phyloP scores from a whole-genome alignment of 2,329 filamentous ascomycete genomes.

The Lasiodiplodia gonubiensis region DNA sequence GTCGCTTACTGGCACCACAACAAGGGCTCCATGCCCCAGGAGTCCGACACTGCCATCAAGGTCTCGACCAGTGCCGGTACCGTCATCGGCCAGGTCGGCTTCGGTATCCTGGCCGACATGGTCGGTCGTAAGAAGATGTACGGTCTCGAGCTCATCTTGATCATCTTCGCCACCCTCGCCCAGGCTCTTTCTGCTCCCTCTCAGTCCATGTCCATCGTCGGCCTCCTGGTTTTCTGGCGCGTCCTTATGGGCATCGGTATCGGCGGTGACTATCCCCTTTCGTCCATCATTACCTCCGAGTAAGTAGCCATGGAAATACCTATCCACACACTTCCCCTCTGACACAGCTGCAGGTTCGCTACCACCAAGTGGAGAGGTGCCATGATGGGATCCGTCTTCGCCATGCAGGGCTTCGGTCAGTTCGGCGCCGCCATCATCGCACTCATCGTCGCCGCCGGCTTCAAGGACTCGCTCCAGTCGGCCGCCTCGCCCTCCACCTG shows the following conservation, averaged over 20 bases:
- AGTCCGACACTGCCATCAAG: conserved; percentile 81
- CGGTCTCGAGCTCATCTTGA: conserved; percentile 57
- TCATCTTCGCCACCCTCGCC: conserved; percentile 48
- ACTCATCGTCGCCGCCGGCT: conserved; percentile 74
- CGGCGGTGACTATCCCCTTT: conserved; percentile 80
- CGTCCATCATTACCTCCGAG: conserved; percentile 83
- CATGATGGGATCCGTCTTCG: conserved; percentile 87
- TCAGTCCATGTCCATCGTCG: conserved; percentile 43
- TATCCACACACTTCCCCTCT: background rate
- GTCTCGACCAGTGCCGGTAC: conserved; percentile 83
- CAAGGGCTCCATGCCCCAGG: conserved; percentile 62
- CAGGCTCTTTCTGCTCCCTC: conserved; percentile 46
- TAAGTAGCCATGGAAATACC: conserved; percentile 36
- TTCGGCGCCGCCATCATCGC: conserved; percentile 76
- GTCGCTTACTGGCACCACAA: conserved; percentile 72
- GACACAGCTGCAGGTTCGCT: conserved; percentile 59
- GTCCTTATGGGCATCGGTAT: conserved; percentile 50
- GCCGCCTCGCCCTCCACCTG: conserved; percentile 63
- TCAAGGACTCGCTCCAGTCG: conserved; percentile 66
- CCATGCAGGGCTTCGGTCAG: conserved; percentile 86
- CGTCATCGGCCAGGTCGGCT: conserved; percentile 80
- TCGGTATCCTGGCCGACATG: conserved; percentile 71
- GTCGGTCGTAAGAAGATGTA: conserved; percentile 86
- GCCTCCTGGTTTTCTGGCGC: conserved; percentile 49
- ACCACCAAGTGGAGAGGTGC: conserved; percentile 84